Percentiles rank a stretch among this genome's conserved stretches.
These are phyloP conservation scores for Diaporthe sp. DNA, from an alignment of 2,329 filamentous ascomycete species.

Conservation along the genomic window DNA sequence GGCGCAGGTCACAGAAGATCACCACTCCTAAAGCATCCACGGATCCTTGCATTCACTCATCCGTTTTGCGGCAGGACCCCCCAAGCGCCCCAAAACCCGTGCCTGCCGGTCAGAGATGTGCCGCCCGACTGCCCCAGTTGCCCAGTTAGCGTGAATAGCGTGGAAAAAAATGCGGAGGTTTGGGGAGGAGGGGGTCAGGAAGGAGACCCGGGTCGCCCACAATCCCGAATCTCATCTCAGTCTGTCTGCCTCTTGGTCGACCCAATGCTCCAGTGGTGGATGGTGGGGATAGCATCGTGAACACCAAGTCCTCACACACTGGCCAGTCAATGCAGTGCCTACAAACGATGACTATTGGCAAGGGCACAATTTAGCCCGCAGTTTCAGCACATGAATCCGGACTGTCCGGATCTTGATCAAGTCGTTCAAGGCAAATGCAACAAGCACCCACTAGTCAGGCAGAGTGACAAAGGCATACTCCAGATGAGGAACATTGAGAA, in stretches of 20 bases:
- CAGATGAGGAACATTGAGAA: not conserved
- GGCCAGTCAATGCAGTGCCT: not conserved
- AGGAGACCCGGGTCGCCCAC: conserved; percentile 2
- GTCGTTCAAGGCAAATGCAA: not conserved
- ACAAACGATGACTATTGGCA: not conserved
- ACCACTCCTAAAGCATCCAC: conserved; percentile 23
- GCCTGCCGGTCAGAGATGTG: conserved; percentile 20
- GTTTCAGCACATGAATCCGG: not conserved
- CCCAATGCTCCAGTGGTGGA: not conserved
- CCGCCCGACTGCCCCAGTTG: not conserved
- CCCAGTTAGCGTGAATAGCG: not conserved
- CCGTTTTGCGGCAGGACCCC: conserved; percentile 19
- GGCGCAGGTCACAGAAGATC: conserved; percentile 28
- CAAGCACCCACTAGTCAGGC: not conserved
- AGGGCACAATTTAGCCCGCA: not conserved
- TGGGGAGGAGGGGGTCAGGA: conserved; percentile 4
- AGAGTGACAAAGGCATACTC: not conserved
- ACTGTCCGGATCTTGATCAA: not conserved
- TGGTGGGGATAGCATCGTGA: not conserved
- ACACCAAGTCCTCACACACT: not conserved
- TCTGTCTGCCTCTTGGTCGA: not conserved
- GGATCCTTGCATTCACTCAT: conserved; percentile 21
- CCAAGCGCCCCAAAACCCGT: not conserved
- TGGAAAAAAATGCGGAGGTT: conserved; percentile 22
- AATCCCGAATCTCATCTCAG: not conserved